Evolutionary conservation across 306 rosid genomes (phyloP).

Genomic region (Hippophae gyantsensis): DNA sequence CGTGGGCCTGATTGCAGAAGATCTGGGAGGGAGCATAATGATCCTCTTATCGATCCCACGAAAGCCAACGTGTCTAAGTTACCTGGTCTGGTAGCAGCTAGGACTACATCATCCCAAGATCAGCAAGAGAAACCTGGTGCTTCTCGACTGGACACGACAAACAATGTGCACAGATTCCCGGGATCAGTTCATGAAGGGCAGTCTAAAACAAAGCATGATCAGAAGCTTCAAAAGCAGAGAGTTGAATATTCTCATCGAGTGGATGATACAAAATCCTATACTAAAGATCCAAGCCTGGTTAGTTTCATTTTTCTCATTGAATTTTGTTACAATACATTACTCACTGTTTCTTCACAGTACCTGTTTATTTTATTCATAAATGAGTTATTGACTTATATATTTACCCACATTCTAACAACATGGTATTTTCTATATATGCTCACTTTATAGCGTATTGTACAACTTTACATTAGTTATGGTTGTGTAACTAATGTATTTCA

Average conservation of each 20-base stretch:
- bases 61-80: conserved; percentile 34
- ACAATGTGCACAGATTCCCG: conserved; percentile 24
- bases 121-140: conserved; percentile 42
- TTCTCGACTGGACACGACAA: conserved; percentile 19
- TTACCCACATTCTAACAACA: no score
- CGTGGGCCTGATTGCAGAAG: conserved; percentile 36
- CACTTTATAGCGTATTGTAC: no score
- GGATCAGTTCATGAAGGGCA: conserved; percentile 37
- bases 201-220: conserved; percentile 36
- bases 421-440: no score
- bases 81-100: conserved; percentile 53
- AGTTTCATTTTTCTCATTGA: conserved; percentile 16
- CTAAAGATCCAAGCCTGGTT: conserved; percentile 44
- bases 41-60: conserved; percentile 21
- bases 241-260: conserved; percentile 15
- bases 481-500: no score
- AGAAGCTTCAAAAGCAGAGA: conserved; percentile 30
- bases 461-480: no score
- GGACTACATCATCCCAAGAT: conserved; percentile 29
- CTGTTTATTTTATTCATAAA: no score
- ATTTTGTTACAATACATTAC: not conserved
- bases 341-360: no score
- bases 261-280: not conserved
- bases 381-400: no score
- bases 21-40: conserved; percentile 37